These are phyloP conservation scores for Diophrys sp. DNA, from an alignment of 73 alveolate genomes.

Conservation along the genomic window DNA sequence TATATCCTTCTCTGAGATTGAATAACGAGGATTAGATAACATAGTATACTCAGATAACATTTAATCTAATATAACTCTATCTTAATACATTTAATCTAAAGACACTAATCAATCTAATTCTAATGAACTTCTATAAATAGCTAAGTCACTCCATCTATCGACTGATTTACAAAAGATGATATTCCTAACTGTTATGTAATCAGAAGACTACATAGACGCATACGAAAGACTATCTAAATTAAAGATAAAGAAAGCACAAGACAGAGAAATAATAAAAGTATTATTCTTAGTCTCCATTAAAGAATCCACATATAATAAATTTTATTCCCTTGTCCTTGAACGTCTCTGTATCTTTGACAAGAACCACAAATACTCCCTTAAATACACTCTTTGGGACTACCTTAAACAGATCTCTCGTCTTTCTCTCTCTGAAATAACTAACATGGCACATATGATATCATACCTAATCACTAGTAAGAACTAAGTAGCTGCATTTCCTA, in stretches of 20 bases:
- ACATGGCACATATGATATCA: not conserved
- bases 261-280: conserved; percentile 47
- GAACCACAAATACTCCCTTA: conserved; percentile 34
- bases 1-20: conserved; percentile 15
- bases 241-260: conserved; percentile 47
- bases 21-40: conserved; percentile 9
- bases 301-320: conserved; percentile 47
- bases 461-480: not conserved
- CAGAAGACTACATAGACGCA: conserved; percentile 61
- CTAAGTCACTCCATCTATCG: conserved; percentile 34
- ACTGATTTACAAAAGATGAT: conserved; percentile 59
- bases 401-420: conserved; percentile 6
- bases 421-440: not conserved
- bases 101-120: conserved; percentile 5
- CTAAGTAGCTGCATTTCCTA: not conserved
- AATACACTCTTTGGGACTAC: conserved; percentile 65
- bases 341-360: conserved; percentile 16
- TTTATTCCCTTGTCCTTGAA: conserved; percentile 28
- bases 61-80: not conserved
- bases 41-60: conserved; percentile 35
- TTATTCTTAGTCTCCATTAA: conserved; percentile 38
- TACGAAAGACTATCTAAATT: conserved; percentile 36
- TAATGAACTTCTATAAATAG: conserved; percentile 24
- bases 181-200: conserved; percentile 30
- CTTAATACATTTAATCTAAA: not conserved